phyloP scores from a whole-genome alignment of 352 stramenopile species.

The Pythium pyrilobum region DNA sequence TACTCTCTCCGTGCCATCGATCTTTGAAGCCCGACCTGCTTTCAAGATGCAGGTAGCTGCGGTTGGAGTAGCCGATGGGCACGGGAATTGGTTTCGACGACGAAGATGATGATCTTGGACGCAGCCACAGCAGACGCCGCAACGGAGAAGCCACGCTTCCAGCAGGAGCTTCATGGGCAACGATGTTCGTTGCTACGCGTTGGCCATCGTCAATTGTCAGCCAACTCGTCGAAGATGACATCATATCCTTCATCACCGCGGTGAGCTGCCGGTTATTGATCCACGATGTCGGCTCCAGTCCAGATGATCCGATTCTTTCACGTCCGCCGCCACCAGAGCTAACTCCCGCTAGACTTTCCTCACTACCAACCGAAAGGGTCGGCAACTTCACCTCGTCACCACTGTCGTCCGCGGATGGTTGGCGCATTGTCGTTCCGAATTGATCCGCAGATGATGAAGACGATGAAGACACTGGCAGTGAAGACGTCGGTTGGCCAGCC shows the following conservation, averaged over 20 bases:
- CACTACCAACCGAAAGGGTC: constrained; percentile 21
- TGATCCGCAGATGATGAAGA: background rate
- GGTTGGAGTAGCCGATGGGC: constrained; percentile 84
- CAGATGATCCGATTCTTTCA: background rate
- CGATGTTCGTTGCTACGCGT: constrained; percentile 65
- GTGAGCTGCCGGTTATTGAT: constrained; percentile 48
- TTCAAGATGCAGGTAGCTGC: constrained; percentile 79
- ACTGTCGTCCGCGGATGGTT: constrained; percentile 14
- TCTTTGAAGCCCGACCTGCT: constrained; percentile 51
- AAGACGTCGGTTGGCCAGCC: constrained; percentile 19
- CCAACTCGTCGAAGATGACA: constrained; percentile 64
- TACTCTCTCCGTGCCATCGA: constrained; percentile 69
- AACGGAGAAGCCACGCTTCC: constrained; percentile 74
- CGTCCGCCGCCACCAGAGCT: constrained; percentile 27
- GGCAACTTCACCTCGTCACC: constrained; percentile 24
- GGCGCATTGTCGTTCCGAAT: constrained; percentile 1
- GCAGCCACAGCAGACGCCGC: constrained; percentile 69
- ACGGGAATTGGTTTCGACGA: constrained; percentile 68
- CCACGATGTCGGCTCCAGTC: constrained; percentile 8
- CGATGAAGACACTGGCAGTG: constrained; percentile 8
- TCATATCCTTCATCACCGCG: constrained; percentile 73
- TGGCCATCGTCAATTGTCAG: constrained; percentile 59
- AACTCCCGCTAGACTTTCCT: constrained; percentile 21
- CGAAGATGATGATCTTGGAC: constrained; percentile 47
- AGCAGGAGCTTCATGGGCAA: constrained; percentile 79